A percentile compares a stretch with the other conserved stretches of the same genome.
Conservation (phyloP, 768 basidiomycete species). For the Hydnum rufescens region DNA sequence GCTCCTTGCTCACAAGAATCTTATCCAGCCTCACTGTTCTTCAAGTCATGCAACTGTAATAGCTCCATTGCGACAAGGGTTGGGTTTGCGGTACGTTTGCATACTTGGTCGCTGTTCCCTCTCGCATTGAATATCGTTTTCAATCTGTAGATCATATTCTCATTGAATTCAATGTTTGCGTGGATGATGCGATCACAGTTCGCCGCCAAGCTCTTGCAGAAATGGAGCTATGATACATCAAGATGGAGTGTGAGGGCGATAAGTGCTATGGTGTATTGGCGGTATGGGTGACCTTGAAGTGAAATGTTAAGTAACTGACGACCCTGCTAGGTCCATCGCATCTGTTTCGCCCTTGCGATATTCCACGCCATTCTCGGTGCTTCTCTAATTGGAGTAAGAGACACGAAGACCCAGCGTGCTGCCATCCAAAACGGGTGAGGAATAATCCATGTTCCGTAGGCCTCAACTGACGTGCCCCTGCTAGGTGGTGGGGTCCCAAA, state of each 20-base stretch:
- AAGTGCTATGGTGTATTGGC: conserved; percentile 95
- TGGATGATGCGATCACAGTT: conserved; percentile 91
- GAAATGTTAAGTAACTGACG: background rate
- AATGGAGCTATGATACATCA: conserved; percentile 94
- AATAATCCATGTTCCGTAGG: conserved; percentile 1
- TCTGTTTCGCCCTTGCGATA: conserved; percentile 84
- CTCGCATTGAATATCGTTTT: no score
- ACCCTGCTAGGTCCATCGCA: conserved; percentile 48
- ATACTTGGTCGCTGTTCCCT: background rate
- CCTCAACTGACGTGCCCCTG: background rate
- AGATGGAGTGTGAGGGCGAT: conserved; percentile 87
- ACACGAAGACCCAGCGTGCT: conserved; percentile 82
- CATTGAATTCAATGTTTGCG: conserved; percentile 83
- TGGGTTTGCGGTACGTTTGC: conserved; percentile 64
- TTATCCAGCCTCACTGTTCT: conserved; percentile 69
- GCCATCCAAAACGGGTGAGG: conserved; percentile 81
- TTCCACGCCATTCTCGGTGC: conserved; percentile 71
- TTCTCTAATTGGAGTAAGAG: conserved; percentile 65
- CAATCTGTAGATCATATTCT: conserved; percentile 64
- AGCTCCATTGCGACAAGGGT: conserved; percentile 94
- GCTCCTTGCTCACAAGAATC: background rate
- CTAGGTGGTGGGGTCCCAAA: conserved; percentile 98
- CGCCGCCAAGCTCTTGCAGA: conserved; percentile 70
- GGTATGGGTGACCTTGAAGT: conserved; percentile 27
- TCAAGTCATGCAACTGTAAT: conserved; percentile 98